These are phyloP conservation scores for Cutaneotrichosporon spelunceum DNA, from an alignment of 1,284 basidiomycete genomes.

Conservation along the genomic window DNA sequence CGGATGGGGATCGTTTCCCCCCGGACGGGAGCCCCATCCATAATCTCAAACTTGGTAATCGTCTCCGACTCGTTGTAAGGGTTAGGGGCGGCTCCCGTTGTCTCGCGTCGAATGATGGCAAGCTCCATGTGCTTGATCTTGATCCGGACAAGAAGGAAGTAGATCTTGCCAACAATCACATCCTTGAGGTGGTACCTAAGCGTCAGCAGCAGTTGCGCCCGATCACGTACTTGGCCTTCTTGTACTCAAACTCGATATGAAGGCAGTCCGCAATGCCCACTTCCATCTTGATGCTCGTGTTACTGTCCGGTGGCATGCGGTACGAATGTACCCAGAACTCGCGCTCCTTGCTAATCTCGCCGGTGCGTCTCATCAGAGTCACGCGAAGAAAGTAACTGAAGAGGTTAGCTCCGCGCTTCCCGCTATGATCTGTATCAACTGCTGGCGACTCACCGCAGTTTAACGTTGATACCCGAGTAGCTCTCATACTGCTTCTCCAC, in stretches of 20 bases:
- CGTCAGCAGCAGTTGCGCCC: background rate
- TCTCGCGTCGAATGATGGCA: slow-evolving; percentile 94
- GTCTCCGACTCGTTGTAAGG: slow-evolving; percentile 99
- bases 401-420: background rate
- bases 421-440: background rate
- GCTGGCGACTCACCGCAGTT: slow-evolving; percentile 67
- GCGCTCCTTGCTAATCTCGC: slow-evolving; percentile 85
- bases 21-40: slow-evolving; percentile 94
- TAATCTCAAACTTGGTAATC: slow-evolving; percentile 99
- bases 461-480: slow-evolving; percentile 97
- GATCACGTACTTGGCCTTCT: slow-evolving; percentile 84
- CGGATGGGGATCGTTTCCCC: slow-evolving; percentile 98
- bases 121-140: slow-evolving; percentile 99
- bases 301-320: slow-evolving; percentile 95
- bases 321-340: slow-evolving; percentile 98
- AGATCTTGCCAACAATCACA: slow-evolving; percentile 99
- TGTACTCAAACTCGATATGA: slow-evolving; percentile 99
- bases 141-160: slow-evolving; percentile 96
- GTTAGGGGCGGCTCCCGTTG: slow-evolving; percentile 91
- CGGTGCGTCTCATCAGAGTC: slow-evolving; percentile 82
- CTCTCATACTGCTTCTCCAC: slow-evolving; percentile 99
- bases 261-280: slow-evolving; percentile 98
- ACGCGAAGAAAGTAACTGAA: slow-evolving; percentile 89
- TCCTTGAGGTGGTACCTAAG: slow-evolving; percentile 94
- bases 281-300: slow-evolving; percentile 99